Percentiles rank a stretch among this genome's conserved stretches.
Conservation (phyloP, 768 basidiomycete genomes). For the Suillus lakei region DNA sequence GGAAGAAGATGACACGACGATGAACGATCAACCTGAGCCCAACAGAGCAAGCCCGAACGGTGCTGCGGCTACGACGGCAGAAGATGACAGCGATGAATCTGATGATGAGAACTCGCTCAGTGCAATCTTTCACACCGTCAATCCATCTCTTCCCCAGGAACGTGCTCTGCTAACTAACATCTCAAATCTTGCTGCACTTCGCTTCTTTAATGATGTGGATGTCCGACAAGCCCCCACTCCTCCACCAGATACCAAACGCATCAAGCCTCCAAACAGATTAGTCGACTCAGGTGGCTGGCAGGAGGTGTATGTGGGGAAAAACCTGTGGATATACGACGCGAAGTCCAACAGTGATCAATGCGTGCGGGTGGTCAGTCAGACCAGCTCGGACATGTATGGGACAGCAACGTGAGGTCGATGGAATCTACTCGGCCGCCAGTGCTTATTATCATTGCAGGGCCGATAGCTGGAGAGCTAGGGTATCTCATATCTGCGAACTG, state of each 20-base stretch:
- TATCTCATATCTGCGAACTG: constrained; percentile 70
- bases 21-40: constrained; percentile 23
- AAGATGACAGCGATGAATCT: constrained; percentile 27
- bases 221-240: constrained; percentile 57
- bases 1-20: constrained; percentile 27
- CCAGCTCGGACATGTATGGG: constrained; percentile 66
- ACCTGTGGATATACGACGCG: constrained; percentile 77
- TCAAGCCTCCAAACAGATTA: constrained; percentile 58
- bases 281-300: constrained; percentile 70
- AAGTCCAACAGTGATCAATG: constrained; percentile 69
- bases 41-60: constrained; percentile 19
- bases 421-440: neutral
- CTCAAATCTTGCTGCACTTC: constrained; percentile 70
- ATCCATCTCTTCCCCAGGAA: constrained; percentile 47
- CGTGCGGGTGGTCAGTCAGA: constrained; percentile 65
- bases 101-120: constrained; percentile 39
- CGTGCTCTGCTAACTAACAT: constrained; percentile 48
- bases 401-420: constrained; percentile 71
- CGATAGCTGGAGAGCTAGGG: constrained; percentile 82
- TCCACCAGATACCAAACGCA: constrained; percentile 49
- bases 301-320: constrained; percentile 71
- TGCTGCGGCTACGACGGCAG: constrained; percentile 27
- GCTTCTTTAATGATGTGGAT: constrained; percentile 74
- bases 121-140: constrained; percentile 58
- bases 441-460: constrained; percentile 50